phyloP scores from a whole-genome alignment of 129 eudicot species.

The Tanacetum coccineum region DNA sequence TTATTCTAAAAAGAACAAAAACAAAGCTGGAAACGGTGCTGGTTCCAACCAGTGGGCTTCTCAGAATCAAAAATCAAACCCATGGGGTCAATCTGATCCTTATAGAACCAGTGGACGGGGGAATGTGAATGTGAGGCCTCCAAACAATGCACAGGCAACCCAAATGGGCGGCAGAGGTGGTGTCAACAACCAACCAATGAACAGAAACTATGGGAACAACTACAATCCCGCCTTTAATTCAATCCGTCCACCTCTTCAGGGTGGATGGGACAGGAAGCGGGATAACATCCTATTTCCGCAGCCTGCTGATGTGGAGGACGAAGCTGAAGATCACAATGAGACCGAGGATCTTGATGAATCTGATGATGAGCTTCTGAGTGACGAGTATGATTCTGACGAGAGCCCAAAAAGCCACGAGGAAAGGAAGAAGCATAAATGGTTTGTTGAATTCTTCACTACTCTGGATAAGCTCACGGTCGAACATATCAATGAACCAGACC shows the following conservation, averaged over 20 bases:
- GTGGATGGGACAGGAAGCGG: constrained; percentile 47
- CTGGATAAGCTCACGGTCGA: constrained; percentile 45
- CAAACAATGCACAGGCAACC: constrained; percentile 32
- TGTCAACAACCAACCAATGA: constrained; percentile 24
- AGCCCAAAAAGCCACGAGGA: constrained; percentile 53
- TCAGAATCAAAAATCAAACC: constrained; percentile 37
- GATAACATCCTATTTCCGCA: neutral
- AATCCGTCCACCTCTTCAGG: constrained; percentile 49
- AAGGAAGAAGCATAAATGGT: constrained; percentile 52
- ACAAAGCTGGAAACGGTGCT: constrained; percentile 33
- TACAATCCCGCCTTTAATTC: constrained; percentile 12
- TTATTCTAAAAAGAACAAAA: constrained; percentile 40
- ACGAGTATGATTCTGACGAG: constrained; percentile 61
- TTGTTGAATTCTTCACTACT: constrained; percentile 39
- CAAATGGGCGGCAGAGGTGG: constrained; percentile 43
- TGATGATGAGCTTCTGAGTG: constrained; percentile 57
- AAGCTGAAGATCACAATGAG: constrained; percentile 8
- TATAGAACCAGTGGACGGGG: constrained; percentile 38
- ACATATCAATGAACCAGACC: constrained; percentile 31
- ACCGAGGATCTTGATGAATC: constrained; percentile 42
- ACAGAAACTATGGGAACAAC: constrained; percentile 18
- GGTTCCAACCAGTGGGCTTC: constrained; percentile 23
- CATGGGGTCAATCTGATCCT: constrained; percentile 48
- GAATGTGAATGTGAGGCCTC: constrained; percentile 33
- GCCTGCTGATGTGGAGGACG: neutral